Evolutionary conservation across 495 filamentous ascomycete genomes (phyloP).

Genomic region (Penicillium macrosclerotiorum): DNA sequence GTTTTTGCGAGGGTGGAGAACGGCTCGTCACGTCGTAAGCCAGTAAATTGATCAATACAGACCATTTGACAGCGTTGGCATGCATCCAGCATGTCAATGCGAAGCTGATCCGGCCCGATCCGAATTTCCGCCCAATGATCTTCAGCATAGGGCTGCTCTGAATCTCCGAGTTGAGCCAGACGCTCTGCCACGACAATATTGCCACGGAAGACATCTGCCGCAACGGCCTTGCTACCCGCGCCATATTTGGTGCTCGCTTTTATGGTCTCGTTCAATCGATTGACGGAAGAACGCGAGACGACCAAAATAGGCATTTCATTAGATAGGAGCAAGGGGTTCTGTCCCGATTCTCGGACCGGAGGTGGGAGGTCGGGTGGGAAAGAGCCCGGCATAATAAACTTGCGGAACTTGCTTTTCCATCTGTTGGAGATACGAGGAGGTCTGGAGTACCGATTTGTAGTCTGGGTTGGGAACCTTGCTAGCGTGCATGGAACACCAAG

Average conservation of each 20-base stretch:
- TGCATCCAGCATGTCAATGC: slow-evolving; percentile 70
- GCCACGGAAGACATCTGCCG: slow-evolving; percentile 73
- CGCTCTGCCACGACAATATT: slow-evolving; percentile 74
- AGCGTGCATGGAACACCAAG: slow-evolving; percentile 76
- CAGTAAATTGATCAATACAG: slow-evolving; percentile 84
- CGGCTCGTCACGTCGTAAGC: slow-evolving; percentile 74
- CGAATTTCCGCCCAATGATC: slow-evolving; percentile 44
- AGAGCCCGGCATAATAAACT: slow-evolving; percentile 51
- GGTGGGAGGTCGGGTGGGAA: slow-evolving; percentile 53
- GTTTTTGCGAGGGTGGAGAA: slow-evolving; percentile 87
- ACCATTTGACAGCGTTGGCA: slow-evolving; percentile 95
- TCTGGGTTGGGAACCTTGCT: slow-evolving; percentile 69
- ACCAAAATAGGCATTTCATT: slow-evolving; percentile 92
- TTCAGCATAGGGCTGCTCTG: slow-evolving; percentile 56
- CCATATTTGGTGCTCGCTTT: slow-evolving; percentile 41
- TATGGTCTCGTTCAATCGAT: slow-evolving; percentile 71
- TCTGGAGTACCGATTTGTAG: slow-evolving; percentile 62
- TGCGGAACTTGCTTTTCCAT: slow-evolving; percentile 33
- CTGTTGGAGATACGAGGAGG: slow-evolving; percentile 18
- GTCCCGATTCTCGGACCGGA: slow-evolving; percentile 31
- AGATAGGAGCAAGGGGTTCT: slow-evolving; percentile 69
- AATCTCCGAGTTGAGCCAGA: slow-evolving; percentile 30
- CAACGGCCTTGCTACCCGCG: slow-evolving; percentile 49
- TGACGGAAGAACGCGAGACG: slow-evolving; percentile 77
- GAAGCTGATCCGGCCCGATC: slow-evolving; percentile 33